A percentile compares a stretch with the other conserved stretches of the same genome.
Evolutionary conservation across 441 rosid genomes (phyloP).

Genomic region (Dalechampia spathulata): DNA sequence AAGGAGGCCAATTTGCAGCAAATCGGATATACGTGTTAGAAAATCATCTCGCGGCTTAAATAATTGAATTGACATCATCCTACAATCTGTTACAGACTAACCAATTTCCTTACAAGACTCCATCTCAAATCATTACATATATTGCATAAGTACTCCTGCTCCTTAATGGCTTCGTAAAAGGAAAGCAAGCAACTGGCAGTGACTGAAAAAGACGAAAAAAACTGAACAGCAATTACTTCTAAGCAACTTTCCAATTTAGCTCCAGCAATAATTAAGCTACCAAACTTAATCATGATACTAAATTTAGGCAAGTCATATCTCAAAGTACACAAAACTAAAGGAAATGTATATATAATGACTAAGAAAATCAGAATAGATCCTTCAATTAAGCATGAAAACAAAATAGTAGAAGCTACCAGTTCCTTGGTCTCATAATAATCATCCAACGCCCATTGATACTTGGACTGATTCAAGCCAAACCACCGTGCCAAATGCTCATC

Average conservation of each 20-base stretch:
- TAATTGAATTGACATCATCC: not conserved
- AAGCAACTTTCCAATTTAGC: conserved; percentile 3
- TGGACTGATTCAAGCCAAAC: conserved; percentile 97
- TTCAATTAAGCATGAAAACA: not conserved
- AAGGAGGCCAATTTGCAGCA: not conserved
- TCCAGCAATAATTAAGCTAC: conserved; percentile 1
- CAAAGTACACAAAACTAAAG: too few relatives aligned
- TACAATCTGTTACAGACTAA: too few relatives aligned
- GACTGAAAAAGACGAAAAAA: not conserved
- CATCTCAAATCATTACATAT: not conserved
- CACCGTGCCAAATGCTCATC: conserved; percentile 95
- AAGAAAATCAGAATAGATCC: not conserved
- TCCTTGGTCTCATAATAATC: conserved; percentile 69
- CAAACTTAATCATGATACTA: not conserved
- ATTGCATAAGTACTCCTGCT: not conserved
- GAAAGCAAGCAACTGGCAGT: not conserved
- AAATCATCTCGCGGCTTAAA: not conserved
- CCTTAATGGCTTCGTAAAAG: not conserved
- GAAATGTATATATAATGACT: too few relatives aligned
- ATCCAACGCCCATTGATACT: conserved; percentile 81
- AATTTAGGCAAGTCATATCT: too few relatives aligned
- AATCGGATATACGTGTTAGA: not conserved
- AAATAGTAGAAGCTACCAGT: conserved; percentile 35
- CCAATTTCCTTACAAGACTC: too few relatives aligned
- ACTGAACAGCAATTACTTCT: not conserved